phyloP scores from a whole-genome alignment of 257 asterid species.

The Phtheirospermum japonicum region DNA sequence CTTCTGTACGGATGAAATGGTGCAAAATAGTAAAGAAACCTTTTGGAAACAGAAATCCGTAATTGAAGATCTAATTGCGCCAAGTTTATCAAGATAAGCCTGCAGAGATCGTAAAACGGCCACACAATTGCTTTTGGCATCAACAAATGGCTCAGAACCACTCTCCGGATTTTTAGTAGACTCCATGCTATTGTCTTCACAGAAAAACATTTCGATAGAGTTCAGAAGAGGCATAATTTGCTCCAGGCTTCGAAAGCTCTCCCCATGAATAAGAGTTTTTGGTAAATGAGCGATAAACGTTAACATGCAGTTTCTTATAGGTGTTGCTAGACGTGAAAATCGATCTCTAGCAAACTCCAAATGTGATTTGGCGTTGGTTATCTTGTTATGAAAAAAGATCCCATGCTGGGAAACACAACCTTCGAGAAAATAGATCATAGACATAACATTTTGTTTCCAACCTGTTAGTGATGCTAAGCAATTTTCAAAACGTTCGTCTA shows the following conservation, averaged over 20 bases:
- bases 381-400: too few relatives aligned
- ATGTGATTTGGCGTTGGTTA: neutral
- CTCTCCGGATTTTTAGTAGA: neutral
- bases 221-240: neutral
- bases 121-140: neutral
- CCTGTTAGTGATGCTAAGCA: neutral
- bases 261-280: neutral
- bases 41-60: slow-evolving; percentile 35
- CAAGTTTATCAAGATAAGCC: neutral
- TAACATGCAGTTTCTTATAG: neutral
- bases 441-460: neutral
- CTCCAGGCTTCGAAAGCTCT: neutral
- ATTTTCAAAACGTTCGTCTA: neutral
- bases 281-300: neutral
- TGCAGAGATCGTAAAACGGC: neutral
- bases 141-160: neutral
- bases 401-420: too few relatives aligned
- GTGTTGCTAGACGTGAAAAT: neutral
- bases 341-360: slow-evolving; percentile 10
- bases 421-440: neutral
- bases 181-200: neutral
- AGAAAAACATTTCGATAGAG: neutral
- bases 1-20: slow-evolving; percentile 62
- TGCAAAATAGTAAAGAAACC: slow-evolving; percentile 55
- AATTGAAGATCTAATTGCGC: slow-evolving; percentile 2